These are phyloP conservation scores for Zopfia rhizophila DNA, from an alignment of 2,329 filamentous ascomycete species.

Conservation along the genomic window DNA sequence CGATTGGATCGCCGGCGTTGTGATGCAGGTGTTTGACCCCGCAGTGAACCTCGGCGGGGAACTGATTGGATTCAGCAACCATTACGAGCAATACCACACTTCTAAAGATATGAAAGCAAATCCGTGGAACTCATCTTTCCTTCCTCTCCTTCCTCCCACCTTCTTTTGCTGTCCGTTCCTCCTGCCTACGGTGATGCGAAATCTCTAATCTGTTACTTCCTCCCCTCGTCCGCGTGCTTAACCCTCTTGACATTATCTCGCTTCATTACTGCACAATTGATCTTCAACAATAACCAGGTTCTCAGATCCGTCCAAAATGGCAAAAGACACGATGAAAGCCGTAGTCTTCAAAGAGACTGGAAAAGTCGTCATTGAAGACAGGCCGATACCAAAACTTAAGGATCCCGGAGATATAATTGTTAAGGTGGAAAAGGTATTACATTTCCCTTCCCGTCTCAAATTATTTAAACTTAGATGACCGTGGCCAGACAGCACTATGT, in stretches of 20 bases:
- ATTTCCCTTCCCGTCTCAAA: not conserved
- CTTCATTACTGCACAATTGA: no score
- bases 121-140: conserved; percentile 9
- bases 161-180: not conserved
- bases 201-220: no score
- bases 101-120: conserved; percentile 1
- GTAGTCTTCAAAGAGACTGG: conserved; percentile 86
- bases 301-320: conserved; percentile 19
- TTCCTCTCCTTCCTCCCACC: conserved; percentile 4
- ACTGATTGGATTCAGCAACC: no score
- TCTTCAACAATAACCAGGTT: no score
- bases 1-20: not conserved
- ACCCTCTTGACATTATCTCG: no score
- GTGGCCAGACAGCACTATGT: conserved; percentile 75
- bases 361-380: conserved; percentile 79
- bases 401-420: conserved; percentile 81
- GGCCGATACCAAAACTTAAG: conserved; percentile 79
- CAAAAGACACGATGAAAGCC: conserved; percentile 74
- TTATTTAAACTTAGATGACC: not conserved
- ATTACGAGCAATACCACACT: no score
- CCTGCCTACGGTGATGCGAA: no score
- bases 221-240: no score
- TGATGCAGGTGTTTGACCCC: conserved; percentile 29
- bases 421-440: conserved; percentile 72
- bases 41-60: conserved; percentile 39